Evolutionary conservation across 306 rosid species (phyloP).

Genomic region (Rosa persica): DNA sequence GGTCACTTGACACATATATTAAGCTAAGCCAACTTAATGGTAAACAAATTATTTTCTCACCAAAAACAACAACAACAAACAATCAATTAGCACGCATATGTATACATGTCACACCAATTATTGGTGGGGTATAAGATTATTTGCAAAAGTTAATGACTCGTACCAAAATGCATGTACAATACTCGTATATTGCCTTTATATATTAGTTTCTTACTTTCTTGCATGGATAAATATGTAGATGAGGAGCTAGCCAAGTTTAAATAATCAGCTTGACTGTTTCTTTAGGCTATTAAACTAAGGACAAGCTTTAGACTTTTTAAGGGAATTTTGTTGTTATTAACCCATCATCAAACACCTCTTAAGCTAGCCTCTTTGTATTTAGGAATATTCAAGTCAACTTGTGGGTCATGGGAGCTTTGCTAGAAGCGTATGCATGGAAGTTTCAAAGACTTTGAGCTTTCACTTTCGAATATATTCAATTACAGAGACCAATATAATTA

Average conservation of each 20-base stretch:
- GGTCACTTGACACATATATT: too few species aligned
- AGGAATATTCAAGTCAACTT: constrained; percentile 32
- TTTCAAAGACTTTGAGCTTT: constrained; percentile 23
- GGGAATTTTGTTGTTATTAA: constrained; percentile 29
- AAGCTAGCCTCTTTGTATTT: neutral
- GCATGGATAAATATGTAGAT: neutral
- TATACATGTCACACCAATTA: neutral
- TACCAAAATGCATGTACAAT: constrained; percentile 25
- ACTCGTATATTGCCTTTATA: neutral
- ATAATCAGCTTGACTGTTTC: neutral
- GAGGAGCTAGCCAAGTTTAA: neutral
- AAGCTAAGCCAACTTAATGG: too few species aligned
- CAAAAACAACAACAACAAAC: too few species aligned
- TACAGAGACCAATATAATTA: neutral
- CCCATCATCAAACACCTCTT: constrained; percentile 6
- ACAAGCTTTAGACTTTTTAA: constrained; percentile 17
- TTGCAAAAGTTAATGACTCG: constrained; percentile 2
- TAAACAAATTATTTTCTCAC: too few species aligned
- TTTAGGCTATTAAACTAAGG: neutral
- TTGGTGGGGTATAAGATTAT: constrained; percentile 8
- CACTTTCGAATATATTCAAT: constrained; percentile 16
- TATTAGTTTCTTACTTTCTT: neutral
- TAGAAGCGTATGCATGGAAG: constrained; percentile 27
- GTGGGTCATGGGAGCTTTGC: constrained; percentile 27
- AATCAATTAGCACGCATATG: too few species aligned